These are phyloP conservation scores for Syzygium aromaticum DNA, from an alignment of 345 rosid species.

Conservation along the genomic window DNA sequence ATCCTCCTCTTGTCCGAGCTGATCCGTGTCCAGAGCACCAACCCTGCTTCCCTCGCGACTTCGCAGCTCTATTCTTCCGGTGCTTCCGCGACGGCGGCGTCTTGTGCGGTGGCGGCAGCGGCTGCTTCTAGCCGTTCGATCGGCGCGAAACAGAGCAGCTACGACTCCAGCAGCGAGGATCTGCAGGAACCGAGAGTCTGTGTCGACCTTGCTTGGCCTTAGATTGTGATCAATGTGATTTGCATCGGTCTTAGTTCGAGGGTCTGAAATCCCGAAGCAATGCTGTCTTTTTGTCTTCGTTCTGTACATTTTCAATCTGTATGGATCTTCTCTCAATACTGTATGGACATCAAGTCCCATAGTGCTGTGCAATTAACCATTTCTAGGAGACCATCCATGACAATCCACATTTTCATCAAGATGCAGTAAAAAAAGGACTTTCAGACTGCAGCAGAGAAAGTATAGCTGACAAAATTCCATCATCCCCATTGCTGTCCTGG, in stretches of 20 bases:
- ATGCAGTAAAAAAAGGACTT: neutral
- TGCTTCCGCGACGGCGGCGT: neutral
- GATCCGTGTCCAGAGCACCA: neutral
- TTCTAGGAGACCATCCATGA: neutral
- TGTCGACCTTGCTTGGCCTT: constrained; percentile 7
- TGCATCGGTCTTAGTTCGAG: neutral
- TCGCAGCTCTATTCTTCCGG: neutral
- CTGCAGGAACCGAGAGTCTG: constrained; percentile 2
- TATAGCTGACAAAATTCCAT: neutral
- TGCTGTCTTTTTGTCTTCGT: neutral
- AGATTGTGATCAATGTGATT: neutral
- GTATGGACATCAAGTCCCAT: neutral
- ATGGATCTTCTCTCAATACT: neutral
- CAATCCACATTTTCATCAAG: neutral
- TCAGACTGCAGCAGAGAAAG: neutral
- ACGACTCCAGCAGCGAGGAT: neutral
- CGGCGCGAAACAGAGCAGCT: neutral
- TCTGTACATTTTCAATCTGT: neutral
- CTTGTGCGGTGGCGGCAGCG: neutral
- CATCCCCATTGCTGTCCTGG: neutral
- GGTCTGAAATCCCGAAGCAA: neutral
- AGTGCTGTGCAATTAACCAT: neutral
- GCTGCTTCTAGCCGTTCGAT: neutral
- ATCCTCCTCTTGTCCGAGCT: constrained; percentile 9
- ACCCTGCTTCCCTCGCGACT: neutral